Evolutionary conservation across 2,329 filamentous ascomycete genomes (phyloP).

Genomic region (Aspergillaceae sp.): DNA sequence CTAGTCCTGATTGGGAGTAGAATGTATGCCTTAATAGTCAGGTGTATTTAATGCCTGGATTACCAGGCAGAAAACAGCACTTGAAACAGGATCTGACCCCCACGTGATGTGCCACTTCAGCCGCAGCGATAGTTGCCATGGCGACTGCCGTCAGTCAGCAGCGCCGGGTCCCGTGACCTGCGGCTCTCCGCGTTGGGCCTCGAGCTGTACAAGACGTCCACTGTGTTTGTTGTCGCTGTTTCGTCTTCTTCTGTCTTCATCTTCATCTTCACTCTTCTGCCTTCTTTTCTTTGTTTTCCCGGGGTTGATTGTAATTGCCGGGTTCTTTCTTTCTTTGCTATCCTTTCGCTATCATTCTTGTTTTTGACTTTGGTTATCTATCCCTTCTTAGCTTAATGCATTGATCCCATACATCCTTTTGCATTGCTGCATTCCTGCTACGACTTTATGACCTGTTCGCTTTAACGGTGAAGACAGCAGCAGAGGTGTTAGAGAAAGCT

Average conservation of each 20-base stretch:
- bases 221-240: not conserved
- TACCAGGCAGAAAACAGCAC: too few relatives aligned
- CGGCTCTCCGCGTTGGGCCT: conserved; percentile 6
- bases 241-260: not conserved
- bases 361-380: not conserved
- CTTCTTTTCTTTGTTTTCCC: conserved; percentile 9
- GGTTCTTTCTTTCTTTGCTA: conserved; percentile 3
- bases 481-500: not conserved
- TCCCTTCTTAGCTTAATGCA: not conserved
- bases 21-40: too few relatives aligned
- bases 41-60: too few relatives aligned
- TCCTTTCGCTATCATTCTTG: conserved; percentile 16
- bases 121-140: conserved; percentile 18
- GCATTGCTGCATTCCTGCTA: conserved; percentile 12
- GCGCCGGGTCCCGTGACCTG: too few relatives aligned
- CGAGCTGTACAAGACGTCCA: conserved; percentile 3
- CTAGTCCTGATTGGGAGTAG: too few relatives aligned
- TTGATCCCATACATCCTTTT: too few relatives aligned
- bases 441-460: conserved; percentile 5
- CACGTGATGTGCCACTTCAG: too few relatives aligned
- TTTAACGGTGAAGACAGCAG: not conserved
- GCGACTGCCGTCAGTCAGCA: conserved; percentile 21
- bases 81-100: too few relatives aligned
- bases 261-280: conserved; percentile 2
- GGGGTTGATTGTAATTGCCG: conserved; percentile 7